Evolutionary conservation across 305 asterid species (phyloP).

Genomic region (Fraxinus baroniana): DNA sequence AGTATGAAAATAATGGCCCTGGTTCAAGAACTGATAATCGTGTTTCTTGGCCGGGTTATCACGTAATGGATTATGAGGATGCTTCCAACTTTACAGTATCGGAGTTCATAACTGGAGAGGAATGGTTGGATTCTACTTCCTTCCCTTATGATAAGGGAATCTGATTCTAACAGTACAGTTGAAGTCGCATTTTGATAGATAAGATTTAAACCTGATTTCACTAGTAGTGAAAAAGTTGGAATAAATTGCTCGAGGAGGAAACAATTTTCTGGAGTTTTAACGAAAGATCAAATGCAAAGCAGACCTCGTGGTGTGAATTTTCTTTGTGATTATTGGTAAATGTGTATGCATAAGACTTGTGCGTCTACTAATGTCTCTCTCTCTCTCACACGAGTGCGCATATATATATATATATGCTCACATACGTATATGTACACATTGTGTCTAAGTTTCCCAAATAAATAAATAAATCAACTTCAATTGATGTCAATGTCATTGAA

Average conservation of each 20-base stretch:
- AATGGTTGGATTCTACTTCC: slow-evolving; percentile 79
- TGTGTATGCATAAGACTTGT: neutral
- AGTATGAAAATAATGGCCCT: slow-evolving; percentile 67
- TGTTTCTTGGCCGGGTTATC: slow-evolving; percentile 66
- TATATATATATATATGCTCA: too few relatives aligned
- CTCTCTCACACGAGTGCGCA: neutral
- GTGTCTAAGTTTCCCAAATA: neutral
- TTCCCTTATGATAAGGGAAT: slow-evolving; percentile 72
- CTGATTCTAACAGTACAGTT: slow-evolving; percentile 21
- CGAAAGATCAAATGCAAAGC: neutral
- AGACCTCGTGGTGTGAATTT: neutral
- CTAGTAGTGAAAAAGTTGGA: neutral
- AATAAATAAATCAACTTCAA: neutral
- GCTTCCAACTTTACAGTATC: slow-evolving; percentile 64
- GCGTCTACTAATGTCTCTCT: neutral
- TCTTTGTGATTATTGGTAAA: neutral
- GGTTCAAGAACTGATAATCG: slow-evolving; percentile 57
- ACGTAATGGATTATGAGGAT: slow-evolving; percentile 54
- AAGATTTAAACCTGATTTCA: neutral
- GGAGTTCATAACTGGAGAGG: slow-evolving; percentile 59
- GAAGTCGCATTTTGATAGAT: neutral
- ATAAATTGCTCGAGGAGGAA: neutral
- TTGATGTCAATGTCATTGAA: neutral
- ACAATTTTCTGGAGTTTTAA: neutral
- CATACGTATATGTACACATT: too few relatives aligned